These are phyloP conservation scores for Ilyonectria mors-panacis DNA, from an alignment of 2,329 filamentous ascomycete species.

Conservation along the genomic window DNA sequence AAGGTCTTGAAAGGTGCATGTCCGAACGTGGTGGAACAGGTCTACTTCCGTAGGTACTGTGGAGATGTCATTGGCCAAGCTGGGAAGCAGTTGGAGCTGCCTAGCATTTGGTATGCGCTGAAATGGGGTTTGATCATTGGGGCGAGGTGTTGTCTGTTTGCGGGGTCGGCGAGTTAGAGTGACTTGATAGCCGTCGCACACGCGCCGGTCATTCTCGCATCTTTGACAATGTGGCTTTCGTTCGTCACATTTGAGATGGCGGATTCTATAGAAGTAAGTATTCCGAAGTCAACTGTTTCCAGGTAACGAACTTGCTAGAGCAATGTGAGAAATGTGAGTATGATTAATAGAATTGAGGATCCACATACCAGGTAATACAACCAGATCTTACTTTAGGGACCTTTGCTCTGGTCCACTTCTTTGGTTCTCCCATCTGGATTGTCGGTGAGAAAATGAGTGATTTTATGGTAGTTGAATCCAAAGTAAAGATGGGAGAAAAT, in stretches of 20 bases:
- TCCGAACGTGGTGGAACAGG: conserved; percentile 11
- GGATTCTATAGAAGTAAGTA: not conserved
- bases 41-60: not conserved
- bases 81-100: not conserved
- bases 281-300: too few relatives aligned
- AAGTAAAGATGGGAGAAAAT: too few relatives aligned
- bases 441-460: too few relatives aligned
- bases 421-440: not conserved
- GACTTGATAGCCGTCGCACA: conserved; percentile 3
- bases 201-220: not conserved
- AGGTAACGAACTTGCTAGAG: too few relatives aligned
- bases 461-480: too few relatives aligned
- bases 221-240: conserved; percentile 1
- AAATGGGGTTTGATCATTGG: too few relatives aligned
- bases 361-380: conserved; percentile 10
- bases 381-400: conserved; percentile 2
- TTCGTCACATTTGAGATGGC: conserved; percentile 18
- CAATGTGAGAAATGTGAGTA: too few relatives aligned
- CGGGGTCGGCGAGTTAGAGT: not conserved
- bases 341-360: too few relatives aligned
- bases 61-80: not conserved
- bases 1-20: not conserved
- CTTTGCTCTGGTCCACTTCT: not conserved
- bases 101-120: not conserved
- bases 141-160: not conserved